Percentiles rank a stretch among this genome's conserved stretches.
Evolutionary conservation across 2,329 filamentous ascomycete species (phyloP).

Genomic region (Sclerotinia borealis): DNA sequence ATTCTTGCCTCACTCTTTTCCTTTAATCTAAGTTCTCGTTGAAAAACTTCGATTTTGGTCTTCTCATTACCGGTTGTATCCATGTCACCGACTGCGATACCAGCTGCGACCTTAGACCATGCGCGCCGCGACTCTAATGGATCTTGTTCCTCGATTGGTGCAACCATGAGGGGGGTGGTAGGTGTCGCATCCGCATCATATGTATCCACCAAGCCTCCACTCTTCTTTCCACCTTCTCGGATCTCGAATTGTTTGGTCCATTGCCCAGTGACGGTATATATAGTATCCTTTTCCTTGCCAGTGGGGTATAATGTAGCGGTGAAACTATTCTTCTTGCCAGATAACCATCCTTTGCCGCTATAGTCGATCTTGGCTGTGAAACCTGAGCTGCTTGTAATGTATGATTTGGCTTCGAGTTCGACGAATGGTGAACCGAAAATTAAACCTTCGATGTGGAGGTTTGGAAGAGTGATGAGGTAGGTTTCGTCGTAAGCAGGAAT

Average conservation of each 20-base stretch:
- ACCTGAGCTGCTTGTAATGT: conserved; percentile 80
- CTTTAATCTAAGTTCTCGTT: conserved; percentile 67
- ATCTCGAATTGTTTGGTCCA: conserved; percentile 84
- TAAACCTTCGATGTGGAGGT: conserved; percentile 88
- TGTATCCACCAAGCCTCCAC: conserved; percentile 47
- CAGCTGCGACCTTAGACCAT: conserved; percentile 79
- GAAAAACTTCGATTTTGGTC: conserved; percentile 81
- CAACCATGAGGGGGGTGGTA: conserved; percentile 63
- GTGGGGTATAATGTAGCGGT: conserved; percentile 67
- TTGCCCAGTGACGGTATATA: conserved; percentile 80
- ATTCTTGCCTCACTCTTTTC: conserved; percentile 68
- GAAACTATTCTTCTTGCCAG: conserved; percentile 92
- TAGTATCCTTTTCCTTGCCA: conserved; percentile 62
- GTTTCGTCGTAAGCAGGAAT: conserved; percentile 53
- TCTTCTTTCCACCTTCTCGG: conserved; percentile 57
- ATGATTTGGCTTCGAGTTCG: conserved; percentile 78
- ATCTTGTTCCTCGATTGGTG: conserved; percentile 72
- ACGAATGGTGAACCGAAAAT: conserved; percentile 83
- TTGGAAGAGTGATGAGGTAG: conserved; percentile 87
- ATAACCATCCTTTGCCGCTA: conserved; percentile 88
- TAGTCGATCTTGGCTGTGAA: conserved; percentile 90
- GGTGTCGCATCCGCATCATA: conserved; percentile 54
- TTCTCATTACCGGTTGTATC: conserved; percentile 74
- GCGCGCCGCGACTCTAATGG: conserved; percentile 81
- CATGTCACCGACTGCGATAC: conserved; percentile 77